Percentiles rank a stretch among this genome's conserved stretches.
These are phyloP conservation scores for Solanum phureja DNA, from an alignment of 257 asterid genomes.

Conservation along the genomic window DNA sequence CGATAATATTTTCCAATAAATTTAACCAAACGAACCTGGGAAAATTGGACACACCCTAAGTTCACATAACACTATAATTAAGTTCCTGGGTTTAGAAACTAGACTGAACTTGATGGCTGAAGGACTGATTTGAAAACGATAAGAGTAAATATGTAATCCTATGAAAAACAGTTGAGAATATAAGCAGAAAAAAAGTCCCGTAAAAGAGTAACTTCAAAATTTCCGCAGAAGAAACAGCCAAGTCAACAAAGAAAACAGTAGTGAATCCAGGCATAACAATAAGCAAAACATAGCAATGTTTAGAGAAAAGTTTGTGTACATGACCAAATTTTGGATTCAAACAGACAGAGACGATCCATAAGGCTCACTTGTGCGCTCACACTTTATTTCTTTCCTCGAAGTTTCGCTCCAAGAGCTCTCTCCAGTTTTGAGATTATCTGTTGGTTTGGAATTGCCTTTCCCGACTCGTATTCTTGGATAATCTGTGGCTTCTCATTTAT, in stretches of 20 bases:
- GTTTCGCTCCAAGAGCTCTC: conserved; percentile 66
- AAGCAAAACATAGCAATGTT: conserved; percentile 12
- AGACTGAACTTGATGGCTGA: too few species aligned
- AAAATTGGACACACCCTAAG: not conserved
- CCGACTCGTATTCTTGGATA: conserved; percentile 55
- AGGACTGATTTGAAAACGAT: too few species aligned
- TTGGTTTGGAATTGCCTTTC: conserved; percentile 58
- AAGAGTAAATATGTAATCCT: not conserved
- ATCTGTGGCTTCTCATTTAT: conserved; percentile 58
- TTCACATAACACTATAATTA: too few species aligned
- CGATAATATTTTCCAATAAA: not conserved
- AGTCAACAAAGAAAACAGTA: conserved; percentile 1
- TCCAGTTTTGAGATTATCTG: conserved; percentile 76
- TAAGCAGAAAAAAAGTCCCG: not conserved
- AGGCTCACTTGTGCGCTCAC: not conserved
- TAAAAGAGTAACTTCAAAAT: not conserved
- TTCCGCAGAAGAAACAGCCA: not conserved
- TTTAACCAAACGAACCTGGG: not conserved
- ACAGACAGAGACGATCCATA: conserved; percentile 5
- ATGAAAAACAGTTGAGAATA: not conserved
- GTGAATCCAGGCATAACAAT: not conserved
- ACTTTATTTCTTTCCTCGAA: conserved; percentile 68
- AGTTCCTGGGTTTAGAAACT: too few species aligned
- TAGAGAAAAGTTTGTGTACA: conserved; percentile 6
- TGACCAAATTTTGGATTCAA: conserved; percentile 20